These are phyloP conservation scores for Trametes cinnabarina DNA, from an alignment of 768 basidiomycete genomes.

Conservation along the genomic window DNA sequence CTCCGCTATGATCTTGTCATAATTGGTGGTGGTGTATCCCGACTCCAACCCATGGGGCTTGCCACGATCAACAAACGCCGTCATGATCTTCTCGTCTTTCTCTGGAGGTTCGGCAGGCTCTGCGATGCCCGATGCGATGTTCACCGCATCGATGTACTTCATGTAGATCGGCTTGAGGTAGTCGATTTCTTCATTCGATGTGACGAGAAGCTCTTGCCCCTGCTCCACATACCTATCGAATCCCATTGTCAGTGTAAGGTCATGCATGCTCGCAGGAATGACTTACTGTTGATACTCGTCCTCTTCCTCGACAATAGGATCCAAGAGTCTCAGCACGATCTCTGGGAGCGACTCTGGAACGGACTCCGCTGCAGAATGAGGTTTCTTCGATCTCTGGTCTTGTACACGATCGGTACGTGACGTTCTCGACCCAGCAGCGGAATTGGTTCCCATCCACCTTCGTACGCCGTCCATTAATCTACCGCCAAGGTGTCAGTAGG, in stretches of 20 bases:
- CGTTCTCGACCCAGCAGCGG: constrained; percentile 41
- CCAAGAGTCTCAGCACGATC: constrained; percentile 55
- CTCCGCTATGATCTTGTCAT: constrained; percentile 35
- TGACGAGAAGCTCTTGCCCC: constrained; percentile 61
- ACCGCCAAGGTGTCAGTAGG: not conserved
- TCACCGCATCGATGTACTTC: constrained; percentile 22
- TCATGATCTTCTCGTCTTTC: constrained; percentile 33
- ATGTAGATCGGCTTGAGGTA: constrained; percentile 16
- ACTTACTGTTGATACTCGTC: constrained; percentile 70
- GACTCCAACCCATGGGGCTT: constrained; percentile 36
- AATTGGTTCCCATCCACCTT: constrained; percentile 68
- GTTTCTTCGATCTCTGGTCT: constrained; percentile 25
- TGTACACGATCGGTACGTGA: constrained; percentile 38
- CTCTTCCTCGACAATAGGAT: constrained; percentile 65
- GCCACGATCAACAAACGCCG: constrained; percentile 45
- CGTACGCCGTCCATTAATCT: constrained; percentile 79
- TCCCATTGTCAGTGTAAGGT: not conserved
- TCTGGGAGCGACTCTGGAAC: constrained; percentile 49
- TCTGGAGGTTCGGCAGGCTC: constrained; percentile 11
- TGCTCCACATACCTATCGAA: constrained; percentile 67
- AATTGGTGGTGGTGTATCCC: constrained; percentile 39
- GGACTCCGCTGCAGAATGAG: constrained; percentile 21
- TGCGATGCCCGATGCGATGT: constrained; percentile 11
- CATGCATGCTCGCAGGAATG: not conserved
- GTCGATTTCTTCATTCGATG: constrained; percentile 40